Percentiles rank a stretch among this genome's conserved stretches.
Evolutionary conservation across 1,284 basidiomycete species (phyloP).

Genomic region (Rhodotorula sp.): DNA sequence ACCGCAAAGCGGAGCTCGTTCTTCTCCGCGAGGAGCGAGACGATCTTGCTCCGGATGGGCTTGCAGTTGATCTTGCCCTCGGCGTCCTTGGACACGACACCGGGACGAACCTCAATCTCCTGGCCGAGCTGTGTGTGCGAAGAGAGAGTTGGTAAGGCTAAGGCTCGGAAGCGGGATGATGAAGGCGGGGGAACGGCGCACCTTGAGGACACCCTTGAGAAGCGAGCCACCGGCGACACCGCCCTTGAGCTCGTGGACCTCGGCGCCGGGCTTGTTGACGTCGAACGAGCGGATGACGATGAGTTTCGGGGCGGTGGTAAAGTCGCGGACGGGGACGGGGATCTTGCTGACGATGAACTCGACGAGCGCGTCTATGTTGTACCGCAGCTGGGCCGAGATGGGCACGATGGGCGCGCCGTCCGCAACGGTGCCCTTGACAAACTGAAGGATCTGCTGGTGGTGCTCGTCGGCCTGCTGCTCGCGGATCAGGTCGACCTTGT

Average conservation of each 20-base stretch:
- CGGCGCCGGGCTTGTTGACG: constrained; percentile 97
- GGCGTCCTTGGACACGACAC: constrained; percentile 93
- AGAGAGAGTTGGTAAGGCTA: not conserved
- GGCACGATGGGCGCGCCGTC: constrained; percentile 96
- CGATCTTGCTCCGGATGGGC: constrained; percentile 89
- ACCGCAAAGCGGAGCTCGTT: constrained; percentile 94
- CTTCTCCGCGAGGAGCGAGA: constrained; percentile 90
- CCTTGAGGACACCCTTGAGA: constrained; percentile 82
- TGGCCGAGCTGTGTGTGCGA: constrained; percentile 63
- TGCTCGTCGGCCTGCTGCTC: constrained; percentile 88
- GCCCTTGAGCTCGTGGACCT: constrained; percentile 95
- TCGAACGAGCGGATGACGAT: constrained; percentile 99
- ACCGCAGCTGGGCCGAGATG: constrained; percentile 96
- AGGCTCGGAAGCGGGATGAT: too few relatives aligned
- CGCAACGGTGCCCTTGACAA: constrained; percentile 95
- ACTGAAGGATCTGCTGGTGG: constrained; percentile 86
- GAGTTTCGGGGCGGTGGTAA: constrained; percentile 83
- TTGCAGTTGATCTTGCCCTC: constrained; percentile 88
- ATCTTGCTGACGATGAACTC: constrained; percentile 98
- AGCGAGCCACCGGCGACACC: constrained; percentile 98
- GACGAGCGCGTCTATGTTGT: constrained; percentile 99
- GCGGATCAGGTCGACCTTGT: constrained; percentile 95
- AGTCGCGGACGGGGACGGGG: constrained; percentile 90
- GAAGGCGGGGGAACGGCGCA: constrained; percentile 35
- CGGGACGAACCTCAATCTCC: constrained; percentile 96